These are phyloP conservation scores for Hansenula sp. DNA, from an alignment of 1,139 yeast genomes.

Conservation along the genomic window DNA sequence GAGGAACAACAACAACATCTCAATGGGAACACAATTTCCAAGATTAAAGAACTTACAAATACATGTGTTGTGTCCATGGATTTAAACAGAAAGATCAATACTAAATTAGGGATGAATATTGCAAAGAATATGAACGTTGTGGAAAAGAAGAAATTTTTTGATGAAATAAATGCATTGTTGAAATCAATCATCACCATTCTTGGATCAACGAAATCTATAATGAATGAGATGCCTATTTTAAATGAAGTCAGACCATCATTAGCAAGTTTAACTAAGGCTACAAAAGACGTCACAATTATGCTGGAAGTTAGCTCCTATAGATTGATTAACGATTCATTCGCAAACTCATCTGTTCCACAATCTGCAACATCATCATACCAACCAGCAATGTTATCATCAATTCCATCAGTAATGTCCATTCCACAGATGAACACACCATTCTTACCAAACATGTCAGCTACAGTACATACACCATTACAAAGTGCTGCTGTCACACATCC, in stretches of 20 bases:
- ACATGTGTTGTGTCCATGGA: slow-evolving; percentile 83
- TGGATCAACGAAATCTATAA: slow-evolving; percentile 79
- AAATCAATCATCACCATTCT: slow-evolving; percentile 80
- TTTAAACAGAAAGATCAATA: slow-evolving; percentile 62
- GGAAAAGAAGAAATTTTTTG: slow-evolving; percentile 76
- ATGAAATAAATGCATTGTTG: slow-evolving; percentile 76
- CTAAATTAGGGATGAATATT: slow-evolving; percentile 49
- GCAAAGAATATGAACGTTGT: slow-evolving; percentile 28
- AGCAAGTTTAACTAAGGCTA: slow-evolving; percentile 78
- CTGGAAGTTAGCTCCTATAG: slow-evolving; percentile 61
- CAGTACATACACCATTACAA: slow-evolving; percentile 1
- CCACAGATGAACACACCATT: slow-evolving; percentile 22
- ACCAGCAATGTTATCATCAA: slow-evolving; percentile 19
- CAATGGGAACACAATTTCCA: slow-evolving; percentile 30
- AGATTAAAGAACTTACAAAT: slow-evolving; percentile 71
- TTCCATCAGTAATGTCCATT: slow-evolving; percentile 21
- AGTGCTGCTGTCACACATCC: not conserved
- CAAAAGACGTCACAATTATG: slow-evolving; percentile 84
- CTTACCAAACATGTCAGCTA: slow-evolving; percentile 1
- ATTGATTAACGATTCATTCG: slow-evolving; percentile 26
- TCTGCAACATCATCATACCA: slow-evolving; percentile 16
- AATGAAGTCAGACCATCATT: slow-evolving; percentile 78
- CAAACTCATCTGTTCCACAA: slow-evolving; percentile 14
- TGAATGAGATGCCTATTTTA: slow-evolving; percentile 72
- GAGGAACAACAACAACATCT: slow-evolving; percentile 18